These are phyloP conservation scores for Colletotrichum cordylinicola DNA, from an alignment of 2,329 filamentous ascomycete species.

Conservation along the genomic window DNA sequence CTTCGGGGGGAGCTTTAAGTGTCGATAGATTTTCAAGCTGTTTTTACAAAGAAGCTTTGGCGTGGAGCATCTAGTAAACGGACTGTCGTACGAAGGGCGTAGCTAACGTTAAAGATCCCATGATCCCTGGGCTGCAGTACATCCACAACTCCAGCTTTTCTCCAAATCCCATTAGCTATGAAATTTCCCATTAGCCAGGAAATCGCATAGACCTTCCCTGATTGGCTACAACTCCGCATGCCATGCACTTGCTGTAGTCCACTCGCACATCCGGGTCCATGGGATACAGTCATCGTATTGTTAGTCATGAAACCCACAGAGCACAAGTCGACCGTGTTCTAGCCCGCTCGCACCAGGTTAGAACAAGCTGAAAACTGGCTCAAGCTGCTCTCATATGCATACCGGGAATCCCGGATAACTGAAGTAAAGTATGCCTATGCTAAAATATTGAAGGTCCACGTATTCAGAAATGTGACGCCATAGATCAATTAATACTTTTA, in stretches of 20 bases:
- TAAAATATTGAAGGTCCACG: neutral
- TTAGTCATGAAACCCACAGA: neutral
- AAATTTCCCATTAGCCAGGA: neutral
- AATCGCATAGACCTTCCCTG: neutral
- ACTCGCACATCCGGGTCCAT: neutral
- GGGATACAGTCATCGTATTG: neutral
- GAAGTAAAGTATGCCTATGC: neutral
- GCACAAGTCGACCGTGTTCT: neutral
- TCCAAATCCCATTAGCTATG: neutral
- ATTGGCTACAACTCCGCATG: neutral
- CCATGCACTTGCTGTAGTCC: neutral
- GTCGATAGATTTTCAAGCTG: neutral
- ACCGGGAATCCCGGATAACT: neutral
- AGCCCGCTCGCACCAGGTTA: neutral
- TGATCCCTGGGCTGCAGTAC: neutral
- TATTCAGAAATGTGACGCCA: neutral
- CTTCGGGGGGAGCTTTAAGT: neutral
- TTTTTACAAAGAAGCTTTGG: neutral
- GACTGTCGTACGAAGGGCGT: neutral
- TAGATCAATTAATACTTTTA: too few species aligned
- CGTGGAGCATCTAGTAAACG: neutral
- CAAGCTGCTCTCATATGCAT: neutral
- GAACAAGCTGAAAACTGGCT: neutral
- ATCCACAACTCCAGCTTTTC: neutral
- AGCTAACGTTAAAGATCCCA: neutral